Evolutionary conservation across 176 grass and related monocot species (phyloP).

Genomic region (Aechmea fasciata): DNA sequence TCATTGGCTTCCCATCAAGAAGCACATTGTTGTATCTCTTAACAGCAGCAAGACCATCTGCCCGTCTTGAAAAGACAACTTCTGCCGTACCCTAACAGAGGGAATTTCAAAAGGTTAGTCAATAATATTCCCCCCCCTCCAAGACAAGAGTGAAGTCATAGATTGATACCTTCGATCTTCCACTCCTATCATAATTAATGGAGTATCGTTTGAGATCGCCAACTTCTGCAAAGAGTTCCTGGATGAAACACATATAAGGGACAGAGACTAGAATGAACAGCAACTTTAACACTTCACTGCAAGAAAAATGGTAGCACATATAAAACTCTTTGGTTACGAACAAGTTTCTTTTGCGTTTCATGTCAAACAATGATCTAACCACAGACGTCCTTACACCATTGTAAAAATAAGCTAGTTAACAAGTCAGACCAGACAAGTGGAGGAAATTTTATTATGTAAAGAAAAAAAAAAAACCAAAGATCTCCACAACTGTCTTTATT

Average conservation of each 20-base stretch:
- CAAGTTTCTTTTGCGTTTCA: too few species aligned
- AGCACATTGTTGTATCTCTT: constrained; percentile 72
- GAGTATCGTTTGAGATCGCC: constrained; percentile 81
- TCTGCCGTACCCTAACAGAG: constrained; percentile 65
- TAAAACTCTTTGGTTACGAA: background rate
- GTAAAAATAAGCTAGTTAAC: too few species aligned
- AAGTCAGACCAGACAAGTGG: too few species aligned
- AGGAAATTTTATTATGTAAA: too few species aligned
- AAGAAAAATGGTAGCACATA: background rate
- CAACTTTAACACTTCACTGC: constrained; percentile 7
- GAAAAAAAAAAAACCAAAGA: too few species aligned
- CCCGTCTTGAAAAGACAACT: constrained; percentile 76
- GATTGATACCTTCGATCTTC: constrained; percentile 55
- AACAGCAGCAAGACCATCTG: constrained; percentile 69
- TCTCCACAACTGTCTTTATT: too few species aligned
- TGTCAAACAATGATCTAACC: too few species aligned
- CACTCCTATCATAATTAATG: constrained; percentile 73
- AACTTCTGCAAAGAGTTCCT: constrained; percentile 85
- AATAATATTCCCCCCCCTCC: background rate
- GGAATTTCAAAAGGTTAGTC: background rate
- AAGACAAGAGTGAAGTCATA: background rate
- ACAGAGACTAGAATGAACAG: background rate
- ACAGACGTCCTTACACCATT: too few species aligned
- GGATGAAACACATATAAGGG: constrained; percentile 7
- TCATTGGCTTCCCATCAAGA: constrained; percentile 89